Evolutionary conservation across 345 rosid species (phyloP), one percentile per base, ranked within the genome.

Genomic region (Schrenkiella parvula): DNA sequence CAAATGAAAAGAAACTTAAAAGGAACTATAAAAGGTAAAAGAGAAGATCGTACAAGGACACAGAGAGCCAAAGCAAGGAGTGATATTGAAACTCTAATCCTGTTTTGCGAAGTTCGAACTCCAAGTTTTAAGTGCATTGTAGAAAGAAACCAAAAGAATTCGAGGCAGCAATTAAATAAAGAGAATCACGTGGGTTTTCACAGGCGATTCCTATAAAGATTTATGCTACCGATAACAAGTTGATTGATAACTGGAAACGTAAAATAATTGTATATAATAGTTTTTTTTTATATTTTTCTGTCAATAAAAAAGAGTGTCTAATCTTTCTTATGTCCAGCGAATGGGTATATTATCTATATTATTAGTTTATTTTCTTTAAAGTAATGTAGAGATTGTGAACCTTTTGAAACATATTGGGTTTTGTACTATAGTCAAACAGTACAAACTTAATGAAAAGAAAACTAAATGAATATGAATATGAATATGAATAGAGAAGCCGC

Each of bases 21-120:
- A 41, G 25, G 14, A 69, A 46, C 18, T 17, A 37, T 47, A 28
- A 3, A 34, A 44, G 12, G 8, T 3, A 17, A 7, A 50, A 48
- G 14, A 22, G 12, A 73, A 66, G 38, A 66, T 48, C 54, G 28
- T 74, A 74, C 78, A 39, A 66, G 60, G 73, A 74, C 22, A 74
- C 21, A 47, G 28, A 53, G 37, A 55, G 51, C 1, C 25, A 13
- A 39, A 34, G 51, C 8, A 46, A 38, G 56, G 46, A 50, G 3
- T 59, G 47, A 59, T 59, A 37, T 60, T 75, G 42, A 41, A 44
- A 68, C 64, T 61, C 28, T n/a, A 44, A 42, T 18, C 0, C 17
- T 52, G 57, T 12, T 22, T 18, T 35, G 39, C 18, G 18, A 43
- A 52, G 11, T 68, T 43, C 0, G 7, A 61, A 51, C 47, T 60